Evolutionary conservation across 108 stramenopile genomes (phyloP).

Genomic region (Schizochytrium sp.): DNA sequence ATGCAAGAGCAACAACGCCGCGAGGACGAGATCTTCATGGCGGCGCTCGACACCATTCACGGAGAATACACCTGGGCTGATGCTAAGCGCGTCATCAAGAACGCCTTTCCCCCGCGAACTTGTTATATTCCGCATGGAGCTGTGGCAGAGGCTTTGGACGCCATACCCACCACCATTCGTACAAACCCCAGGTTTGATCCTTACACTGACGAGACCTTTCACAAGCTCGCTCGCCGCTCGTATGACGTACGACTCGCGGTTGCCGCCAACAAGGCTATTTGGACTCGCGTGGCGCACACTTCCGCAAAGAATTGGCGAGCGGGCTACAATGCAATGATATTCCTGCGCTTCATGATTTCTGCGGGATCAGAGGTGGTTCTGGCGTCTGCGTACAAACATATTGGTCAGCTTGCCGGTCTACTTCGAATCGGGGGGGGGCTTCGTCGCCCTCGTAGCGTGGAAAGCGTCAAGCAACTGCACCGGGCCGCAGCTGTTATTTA

Average conservation of each 20-base stretch:
- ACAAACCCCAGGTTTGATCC: not conserved
- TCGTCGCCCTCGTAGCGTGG: not conserved
- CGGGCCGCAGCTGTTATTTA: not conserved
- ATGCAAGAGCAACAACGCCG: not conserved
- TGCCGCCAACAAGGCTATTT: not conserved
- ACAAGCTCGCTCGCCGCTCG: not conserved
- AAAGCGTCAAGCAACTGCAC: not conserved
- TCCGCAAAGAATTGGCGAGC: not conserved
- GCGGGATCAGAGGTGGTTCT: not conserved
- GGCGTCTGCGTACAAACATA: not conserved
- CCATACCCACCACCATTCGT: not conserved
- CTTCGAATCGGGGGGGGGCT: not conserved
- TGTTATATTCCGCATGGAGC: not conserved
- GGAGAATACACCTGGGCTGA: not conserved
- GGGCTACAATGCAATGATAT: not conserved
- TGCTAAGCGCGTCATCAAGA: not conserved
- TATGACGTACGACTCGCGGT: not conserved
- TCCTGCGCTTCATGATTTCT: not conserved
- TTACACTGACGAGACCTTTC: not conserved
- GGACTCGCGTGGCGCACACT: not conserved
- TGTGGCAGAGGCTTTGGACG: not conserved
- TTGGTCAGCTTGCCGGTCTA: not conserved
- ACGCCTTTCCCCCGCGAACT: not conserved
- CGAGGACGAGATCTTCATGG: not conserved
- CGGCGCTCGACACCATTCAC: not conserved